These are phyloP conservation scores for Boletus insuetus DNA, from an alignment of 768 basidiomycete genomes.

Conservation along the genomic window DNA sequence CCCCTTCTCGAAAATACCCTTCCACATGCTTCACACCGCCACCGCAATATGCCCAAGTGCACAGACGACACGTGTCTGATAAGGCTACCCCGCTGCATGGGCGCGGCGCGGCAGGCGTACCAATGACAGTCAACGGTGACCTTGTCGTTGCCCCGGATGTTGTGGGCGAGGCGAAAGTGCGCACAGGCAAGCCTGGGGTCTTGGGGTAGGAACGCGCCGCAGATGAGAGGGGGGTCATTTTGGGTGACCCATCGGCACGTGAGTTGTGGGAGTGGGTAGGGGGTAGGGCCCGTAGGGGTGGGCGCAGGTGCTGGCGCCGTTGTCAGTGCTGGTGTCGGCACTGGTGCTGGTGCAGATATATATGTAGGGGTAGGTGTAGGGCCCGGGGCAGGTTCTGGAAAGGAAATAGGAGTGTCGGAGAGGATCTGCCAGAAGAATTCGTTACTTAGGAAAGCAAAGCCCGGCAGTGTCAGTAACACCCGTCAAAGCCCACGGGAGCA, in stretches of 20 bases:
- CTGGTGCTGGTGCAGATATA: background rate
- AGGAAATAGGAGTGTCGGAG: background rate
- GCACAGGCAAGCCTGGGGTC: constrained; percentile 6
- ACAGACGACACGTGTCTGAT: constrained; percentile 19
- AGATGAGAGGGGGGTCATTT: background rate
- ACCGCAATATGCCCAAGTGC: constrained; percentile 15
- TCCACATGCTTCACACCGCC: constrained; percentile 14
- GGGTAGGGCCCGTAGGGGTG: background rate
- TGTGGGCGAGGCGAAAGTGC: constrained; percentile 17
- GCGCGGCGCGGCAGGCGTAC: constrained; percentile 11
- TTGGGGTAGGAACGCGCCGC: constrained; percentile 4
- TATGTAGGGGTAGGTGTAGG: background rate
- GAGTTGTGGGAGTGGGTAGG: background rate
- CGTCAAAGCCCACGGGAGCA: background rate
- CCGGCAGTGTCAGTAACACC: background rate
- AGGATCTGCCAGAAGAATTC: constrained; percentile 15
- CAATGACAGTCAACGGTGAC: constrained; percentile 8
- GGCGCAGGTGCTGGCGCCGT: background rate
- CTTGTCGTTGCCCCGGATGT: constrained; percentile 20
- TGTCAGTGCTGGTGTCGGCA: background rate
- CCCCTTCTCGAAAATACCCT: constrained; percentile 18
- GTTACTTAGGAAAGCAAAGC: constrained; percentile 3
- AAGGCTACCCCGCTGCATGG: constrained; percentile 22
- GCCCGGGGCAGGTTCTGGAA: no score
- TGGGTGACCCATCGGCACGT: constrained; percentile 13